Evolutionary conservation across 345 rosid genomes (phyloP).

Genomic region (Microthlaspi erraticum): DNA sequence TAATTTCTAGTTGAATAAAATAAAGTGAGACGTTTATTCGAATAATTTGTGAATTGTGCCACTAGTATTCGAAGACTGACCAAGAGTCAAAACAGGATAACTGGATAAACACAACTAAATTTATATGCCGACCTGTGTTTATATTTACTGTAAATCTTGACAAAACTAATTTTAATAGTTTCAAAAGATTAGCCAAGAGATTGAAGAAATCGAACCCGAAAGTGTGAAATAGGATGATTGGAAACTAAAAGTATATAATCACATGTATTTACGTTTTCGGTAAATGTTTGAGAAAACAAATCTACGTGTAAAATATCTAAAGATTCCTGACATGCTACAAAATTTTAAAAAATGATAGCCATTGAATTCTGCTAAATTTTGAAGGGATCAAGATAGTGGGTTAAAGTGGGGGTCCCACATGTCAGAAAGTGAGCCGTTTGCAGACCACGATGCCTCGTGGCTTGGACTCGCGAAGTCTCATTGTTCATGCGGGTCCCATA

Average conservation of each 20-base stretch:
- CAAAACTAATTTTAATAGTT: no score
- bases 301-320: conserved; percentile 2
- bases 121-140: not conserved
- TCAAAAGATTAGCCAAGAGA: no score
- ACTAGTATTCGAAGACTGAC: not conserved
- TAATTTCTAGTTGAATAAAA: not conserved
- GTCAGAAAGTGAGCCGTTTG: conserved; percentile 26
- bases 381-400: conserved; percentile 36
- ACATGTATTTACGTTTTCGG: not conserved
- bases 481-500: conserved; percentile 31
- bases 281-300: not conserved
- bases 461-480: conserved; percentile 28
- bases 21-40: not conserved
- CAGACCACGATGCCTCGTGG: conserved; percentile 37
- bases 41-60: no score
- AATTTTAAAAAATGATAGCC: conserved; percentile 19
- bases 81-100: not conserved
- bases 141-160: no score
- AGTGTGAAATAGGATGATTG: not conserved
- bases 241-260: not conserved
- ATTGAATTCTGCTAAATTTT: conserved; percentile 24
- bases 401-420: conserved; percentile 24
- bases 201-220: no score
- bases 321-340: conserved; percentile 27
- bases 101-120: not conserved